phyloP scores from a whole-genome alignment of 1,284 basidiomycete genomes.

The Naganishia sp. region DNA sequence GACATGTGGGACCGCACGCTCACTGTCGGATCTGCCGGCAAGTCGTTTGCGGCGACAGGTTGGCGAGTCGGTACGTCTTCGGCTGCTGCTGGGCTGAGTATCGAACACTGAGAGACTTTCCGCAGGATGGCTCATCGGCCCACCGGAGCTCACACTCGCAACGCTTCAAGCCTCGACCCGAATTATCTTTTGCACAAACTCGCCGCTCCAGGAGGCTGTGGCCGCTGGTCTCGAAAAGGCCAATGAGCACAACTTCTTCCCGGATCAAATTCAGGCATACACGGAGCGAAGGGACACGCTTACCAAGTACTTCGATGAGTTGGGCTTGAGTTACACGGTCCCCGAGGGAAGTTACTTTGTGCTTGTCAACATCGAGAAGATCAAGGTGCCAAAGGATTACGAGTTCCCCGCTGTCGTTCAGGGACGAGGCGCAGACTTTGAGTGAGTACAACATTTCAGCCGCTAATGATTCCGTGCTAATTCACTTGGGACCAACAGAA shows the following conservation, averaged over 20 bases:
- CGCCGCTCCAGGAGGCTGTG: slow-evolving; percentile 85
- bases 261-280: slow-evolving; percentile 76
- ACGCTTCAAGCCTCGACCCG: slow-evolving; percentile 87
- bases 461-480: neutral
- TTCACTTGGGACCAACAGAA: slow-evolving; percentile 55
- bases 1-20: slow-evolving; percentile 98
- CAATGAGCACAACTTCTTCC: slow-evolving; percentile 72
- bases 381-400: slow-evolving; percentile 81
- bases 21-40: slow-evolving; percentile 77
- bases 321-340: slow-evolving; percentile 82
- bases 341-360: slow-evolving; percentile 90
- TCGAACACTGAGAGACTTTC: neutral
- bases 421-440: slow-evolving; percentile 85
- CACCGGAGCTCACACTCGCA: slow-evolving; percentile 76
- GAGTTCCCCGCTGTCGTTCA: slow-evolving; percentile 73
- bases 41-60: slow-evolving; percentile 96
- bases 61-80: slow-evolving; percentile 79
- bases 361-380: slow-evolving; percentile 77
- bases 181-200: slow-evolving; percentile 93
- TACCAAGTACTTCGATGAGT: slow-evolving; percentile 72
- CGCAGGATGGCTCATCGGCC: slow-evolving; percentile 81
- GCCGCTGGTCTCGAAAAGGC: slow-evolving; percentile 83
- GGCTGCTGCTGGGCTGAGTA: too few relatives aligned
- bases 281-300: slow-evolving; percentile 74
- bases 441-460: slow-evolving; percentile 54